Evolutionary conservation across 2,329 filamentous ascomycete species (phyloP).

Genomic region (Fusarium poae): DNA sequence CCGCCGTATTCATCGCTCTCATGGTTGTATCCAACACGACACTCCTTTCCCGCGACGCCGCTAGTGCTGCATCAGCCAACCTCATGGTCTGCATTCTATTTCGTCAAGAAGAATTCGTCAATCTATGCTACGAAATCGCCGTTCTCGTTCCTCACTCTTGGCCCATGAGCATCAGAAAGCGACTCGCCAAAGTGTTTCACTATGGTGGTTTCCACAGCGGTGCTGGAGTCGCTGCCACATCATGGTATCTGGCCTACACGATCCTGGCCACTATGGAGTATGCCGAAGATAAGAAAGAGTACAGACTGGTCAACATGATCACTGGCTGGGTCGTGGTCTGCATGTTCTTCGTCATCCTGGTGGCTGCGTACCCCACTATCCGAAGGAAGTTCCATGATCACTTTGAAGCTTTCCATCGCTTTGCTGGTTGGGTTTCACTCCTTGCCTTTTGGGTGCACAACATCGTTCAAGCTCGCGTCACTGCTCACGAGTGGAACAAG

Average conservation of each 20-base stretch:
- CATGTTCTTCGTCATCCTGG: conserved; percentile 18
- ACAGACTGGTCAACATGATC: conserved; percentile 22
- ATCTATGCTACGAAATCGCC: conserved; percentile 21
- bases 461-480: conserved; percentile 19
- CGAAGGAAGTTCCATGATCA: conserved; percentile 27
- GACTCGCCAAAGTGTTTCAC: conserved; percentile 15
- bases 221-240: conserved; percentile 19
- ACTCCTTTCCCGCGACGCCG: conserved; percentile 7
- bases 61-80: conserved; percentile 24
- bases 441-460: conserved; percentile 23
- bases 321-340: conserved; percentile 17
- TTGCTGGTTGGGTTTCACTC: conserved; percentile 17
- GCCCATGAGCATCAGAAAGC: conserved; percentile 10
- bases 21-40: background rate
- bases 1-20: conserved; percentile 3
- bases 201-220: conserved; percentile 28
- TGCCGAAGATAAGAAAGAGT: background rate
- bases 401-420: conserved; percentile 26
- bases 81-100: conserved; percentile 28
- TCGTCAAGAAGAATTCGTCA: conserved; percentile 25
- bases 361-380: conserved; percentile 14
- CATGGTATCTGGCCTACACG: conserved; percentile 16
- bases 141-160: conserved; percentile 20
- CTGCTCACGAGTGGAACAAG: conserved; percentile 16
- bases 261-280: conserved; percentile 18